Evolutionary conservation across 306 rosid species (phyloP), one percentile per base, ranked within the genome.

Genomic region (Acacia confusa): DNA sequence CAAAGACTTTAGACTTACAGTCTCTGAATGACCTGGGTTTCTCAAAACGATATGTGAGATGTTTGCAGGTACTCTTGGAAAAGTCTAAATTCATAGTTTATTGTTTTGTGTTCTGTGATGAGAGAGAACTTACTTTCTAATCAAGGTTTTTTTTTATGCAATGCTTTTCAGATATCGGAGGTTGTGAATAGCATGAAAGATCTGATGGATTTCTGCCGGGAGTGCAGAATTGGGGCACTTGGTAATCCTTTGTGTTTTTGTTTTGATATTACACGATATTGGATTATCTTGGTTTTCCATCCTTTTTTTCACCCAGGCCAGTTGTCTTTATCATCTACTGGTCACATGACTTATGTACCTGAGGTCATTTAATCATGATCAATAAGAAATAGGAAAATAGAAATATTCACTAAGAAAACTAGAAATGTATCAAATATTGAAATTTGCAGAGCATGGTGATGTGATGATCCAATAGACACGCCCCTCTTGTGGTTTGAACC

Each of bases 1-100:
- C 97, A 0, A 96, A 96, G 92, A 86, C 90, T 85, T 87, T 93
- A 89, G 99, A 96, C 88, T 82, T 93, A 74, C 99, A 91, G 87
- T 89, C 98, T 1, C 83, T 96, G 72, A 96, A 96, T 84, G 99
- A 93, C 78, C 85, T 96, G 65, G 99, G 99, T 43, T 94, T 96
- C 85, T 92, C 99, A 20, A 96, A 96, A 90, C 88, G 99, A 93
- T 92, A 91, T 80, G 99, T 96, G 83, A 93, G 99, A 85, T 93
- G 97, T 81, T 88, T 96, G 91, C 99, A 96, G 98, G 99, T 96
- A 88, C 81, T 76, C 25, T 27, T 27, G 20, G 36, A 66, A 66
- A 70, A 20, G 16, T 80, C 9, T 70, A 50, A 30, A 74, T 74
- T 77, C 72, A 68, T 22, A 34, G 25, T 61, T 79, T 72, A 40